Base-by-base conservation (phyloP, 2,329 filamentous ascomycete species). In the Claviceps digitariae region DNA sequence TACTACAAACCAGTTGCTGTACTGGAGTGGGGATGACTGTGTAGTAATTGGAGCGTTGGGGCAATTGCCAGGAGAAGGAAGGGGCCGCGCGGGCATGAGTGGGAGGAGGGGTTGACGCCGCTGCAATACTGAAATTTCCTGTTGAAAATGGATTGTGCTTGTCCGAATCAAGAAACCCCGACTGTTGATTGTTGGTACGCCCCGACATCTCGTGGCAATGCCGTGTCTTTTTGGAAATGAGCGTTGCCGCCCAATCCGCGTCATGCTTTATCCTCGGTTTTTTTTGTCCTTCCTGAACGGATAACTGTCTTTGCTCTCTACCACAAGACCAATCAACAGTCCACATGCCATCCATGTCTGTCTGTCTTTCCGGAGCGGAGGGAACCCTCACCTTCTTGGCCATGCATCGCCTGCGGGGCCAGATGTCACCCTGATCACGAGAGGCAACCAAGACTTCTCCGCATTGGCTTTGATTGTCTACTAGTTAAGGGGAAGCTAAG, bases 31-130 rank as follows among this genome's bases (percentile, higher is more conserved):
- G 54, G 40, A 45, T 36, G 25, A 36, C 15, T 12, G 52, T 25
- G 52, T 54, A 23, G 46, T 48, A 23, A 53, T 48, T 54, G 54
- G 53, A 51, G 45, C 13, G 29, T 31, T 49, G 43, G n/a, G 51
- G 13, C 47, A 23, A n/a, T 23, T 23, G 48, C 48, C 23, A n/a
- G 21, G 10, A 21, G 46, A 21, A 20, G 40, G 40, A 20, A 20
- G 15, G 5, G 10, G 34, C 2, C 6, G 17, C 4, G n/a, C n/a
- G n/a, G n/a, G n/a, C n/a, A n/a, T 4, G n/a, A 2, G n/a, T 13
- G 17, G 25, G 45, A 27, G 5, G 21, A 2, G n/a, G 45, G 27
- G n/a, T 1, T 44, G 40, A 25, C 49, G 49, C 49, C n/a, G 25
- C 40, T 31, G 38, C 36, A 43, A 41, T 43, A 43, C n/a, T 20